Base-by-base conservation (phyloP, 371 early-diverging fungal species). In the Lichtheimia ornata region DNA sequence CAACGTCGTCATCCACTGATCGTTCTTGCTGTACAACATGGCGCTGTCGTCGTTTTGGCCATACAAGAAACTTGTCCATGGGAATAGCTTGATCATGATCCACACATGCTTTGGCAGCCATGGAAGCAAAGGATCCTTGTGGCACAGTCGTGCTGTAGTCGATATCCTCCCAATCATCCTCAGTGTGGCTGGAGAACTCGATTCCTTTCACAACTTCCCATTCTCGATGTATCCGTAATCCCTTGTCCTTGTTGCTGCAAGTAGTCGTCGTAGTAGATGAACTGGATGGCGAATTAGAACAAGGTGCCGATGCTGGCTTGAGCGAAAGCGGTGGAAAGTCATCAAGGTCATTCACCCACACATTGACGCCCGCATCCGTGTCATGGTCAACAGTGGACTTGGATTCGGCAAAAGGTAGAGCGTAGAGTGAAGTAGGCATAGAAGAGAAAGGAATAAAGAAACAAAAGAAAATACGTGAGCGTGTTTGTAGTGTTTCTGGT, bases 141-240 rank as follows among this genome's bases (percentile, higher is more conserved):
- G 47, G 17, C 22, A 47, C 22, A 47, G 47, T 47, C 14, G 47
- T 47, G 47, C 47, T 47, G 17, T 47, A 47, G 11, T 47, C 18
- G 14, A 47, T 47, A 11, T 47, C 22, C 2, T 47, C 47, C 47
- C 47, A 47, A 11, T 47, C 47, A 22, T 22, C 47, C 17, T 47
- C 47, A n/a, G 18, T 22, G 47, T 47, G 47, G 47, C 47, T 35
- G 35, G 47, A 47, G 12, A 47, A 47, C 22, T n/a, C n/a, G 47
- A 47, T n/a, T 1, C 47, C 47, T 18, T 22, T 0, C 9, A 47
- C 22, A n/a, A 47, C 15, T 22, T 47, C 47, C 47, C 47, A 47
- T n/a, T 47, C 47, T 7, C 35, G 35, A 2, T 47, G 47, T 47
- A 47, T 47, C 22, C 47, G 6, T 35, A 35, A 11, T 6, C 11